Conservation (phyloP, 805 yeast genomes). For the Wickerhamomyces queroliae region DNA sequence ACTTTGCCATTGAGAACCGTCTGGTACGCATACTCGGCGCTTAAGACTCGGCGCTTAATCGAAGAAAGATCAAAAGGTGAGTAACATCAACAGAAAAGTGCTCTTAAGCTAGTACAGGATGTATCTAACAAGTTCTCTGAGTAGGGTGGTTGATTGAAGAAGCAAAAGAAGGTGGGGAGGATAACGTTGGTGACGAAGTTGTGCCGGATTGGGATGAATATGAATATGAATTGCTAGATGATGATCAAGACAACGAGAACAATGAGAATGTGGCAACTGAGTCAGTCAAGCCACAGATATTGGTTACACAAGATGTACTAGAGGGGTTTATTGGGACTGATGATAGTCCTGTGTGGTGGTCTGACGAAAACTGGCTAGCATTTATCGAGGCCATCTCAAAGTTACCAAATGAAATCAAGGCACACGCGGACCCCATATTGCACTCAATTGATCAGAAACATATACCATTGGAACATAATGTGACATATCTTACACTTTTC, state of each 20-base stretch:
- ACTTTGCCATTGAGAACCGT: not conserved
- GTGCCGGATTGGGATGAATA: not conserved
- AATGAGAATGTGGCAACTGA: not conserved
- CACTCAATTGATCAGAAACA: too few relatives aligned
- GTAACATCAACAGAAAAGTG: too few relatives aligned
- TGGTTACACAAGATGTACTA: not conserved
- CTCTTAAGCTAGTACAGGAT: too few relatives aligned
- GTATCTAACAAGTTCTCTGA: too few relatives aligned
- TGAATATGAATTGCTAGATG: not conserved
- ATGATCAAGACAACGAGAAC: not conserved
- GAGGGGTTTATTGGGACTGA: not conserved
- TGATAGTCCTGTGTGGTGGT: too few relatives aligned
- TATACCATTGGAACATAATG: too few relatives aligned
- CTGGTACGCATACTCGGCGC: not conserved
- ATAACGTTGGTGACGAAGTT: not conserved
- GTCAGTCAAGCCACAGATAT: not conserved
- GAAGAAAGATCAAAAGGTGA: too few relatives aligned
- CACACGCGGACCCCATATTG: too few relatives aligned
- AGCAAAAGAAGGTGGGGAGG: not conserved
- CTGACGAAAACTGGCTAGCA: too few relatives aligned
- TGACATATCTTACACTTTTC: too few relatives aligned
- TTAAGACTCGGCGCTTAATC: not conserved
- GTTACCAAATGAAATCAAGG: too few relatives aligned
- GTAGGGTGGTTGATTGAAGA: not conserved
- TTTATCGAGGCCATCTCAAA: too few relatives aligned